Base-by-base conservation (phyloP, 1,284 basidiomycete genomes). In the Ganoderma lingzhi region DNA sequence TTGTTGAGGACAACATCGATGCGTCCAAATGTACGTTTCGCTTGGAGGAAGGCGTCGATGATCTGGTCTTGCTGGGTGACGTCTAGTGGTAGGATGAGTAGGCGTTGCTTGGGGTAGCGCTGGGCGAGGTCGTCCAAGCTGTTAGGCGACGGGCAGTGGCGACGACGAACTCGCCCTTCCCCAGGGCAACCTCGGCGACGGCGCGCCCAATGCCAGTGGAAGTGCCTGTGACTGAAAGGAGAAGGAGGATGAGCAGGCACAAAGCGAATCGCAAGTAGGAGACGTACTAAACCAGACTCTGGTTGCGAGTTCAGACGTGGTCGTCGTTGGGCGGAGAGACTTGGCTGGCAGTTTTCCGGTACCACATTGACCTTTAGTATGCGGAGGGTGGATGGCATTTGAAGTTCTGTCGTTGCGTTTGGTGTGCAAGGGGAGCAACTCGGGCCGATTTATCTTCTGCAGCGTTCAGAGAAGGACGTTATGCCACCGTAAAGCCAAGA, bases 1-100 rank as follows among this genome's bases (percentile, higher is more conserved):
- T 86, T 86, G 75, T 84, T 86, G 67, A 84, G 77, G 8, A 86
- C 80, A 32, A 86, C 79, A 63, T 85, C 84, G 35, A 85, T 66
- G 30, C 81, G 76, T 4, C 83, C 84, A 69, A 84, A 85, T 32
- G 73, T 68, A 0, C 69, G 69, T 44, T 77, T 76, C 6, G 80
- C 79, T 30, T 72, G 71, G 6, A 71, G 72, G 63, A 86, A 85
- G 2, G 82, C 84, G 2, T 56, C 70, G 9, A 62, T 51, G n/a
- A 82, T 77, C 39, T 81, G 76, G 8, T 66, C 74, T 42, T 37
- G 67, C 1, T 78, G 69, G 48, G 74, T 82, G 62, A 86, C 83
- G 73, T 86, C 85, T 28, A 85, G 70, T 61, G 78, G 75, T 62
- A 83, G 68, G 17, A 83, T 74, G 32, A 85, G 76, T 5, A 87